These are phyloP conservation scores for Crithidia mellificae DNA, from an alignment of 208 protist genomes.

Conservation along the genomic window DNA sequence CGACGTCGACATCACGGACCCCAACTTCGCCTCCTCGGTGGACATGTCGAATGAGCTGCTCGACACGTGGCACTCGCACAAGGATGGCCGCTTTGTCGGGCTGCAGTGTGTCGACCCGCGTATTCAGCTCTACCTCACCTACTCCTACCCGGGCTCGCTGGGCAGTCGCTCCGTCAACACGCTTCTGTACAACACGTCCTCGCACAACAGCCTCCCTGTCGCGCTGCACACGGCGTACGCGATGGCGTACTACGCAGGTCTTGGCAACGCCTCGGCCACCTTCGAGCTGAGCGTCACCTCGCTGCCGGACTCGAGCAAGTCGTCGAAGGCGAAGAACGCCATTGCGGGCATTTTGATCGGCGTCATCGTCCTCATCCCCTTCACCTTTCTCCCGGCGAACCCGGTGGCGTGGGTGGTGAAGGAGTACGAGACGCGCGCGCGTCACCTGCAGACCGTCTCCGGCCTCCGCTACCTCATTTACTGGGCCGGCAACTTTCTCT, in stretches of 20 bases:
- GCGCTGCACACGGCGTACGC: slow-evolving; percentile 35
- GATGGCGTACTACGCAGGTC: slow-evolving; percentile 42
- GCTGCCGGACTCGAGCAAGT: slow-evolving; percentile 37
- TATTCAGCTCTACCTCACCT: too few relatives aligned
- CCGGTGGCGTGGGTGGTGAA: slow-evolving; percentile 76
- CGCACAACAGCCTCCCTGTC: slow-evolving; percentile 40
- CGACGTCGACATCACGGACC: slow-evolving; percentile 23
- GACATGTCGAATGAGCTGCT: too few relatives aligned
- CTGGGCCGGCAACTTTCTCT: slow-evolving; percentile 85
- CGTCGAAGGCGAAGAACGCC: slow-evolving; percentile 28
- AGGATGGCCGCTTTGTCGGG: slow-evolving; percentile 9
- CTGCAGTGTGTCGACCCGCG: slow-evolving; percentile 22
- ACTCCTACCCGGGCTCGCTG: too few relatives aligned
- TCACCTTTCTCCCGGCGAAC: slow-evolving; percentile 71
- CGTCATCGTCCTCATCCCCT: slow-evolving; percentile 71
- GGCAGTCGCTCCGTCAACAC: too few relatives aligned
- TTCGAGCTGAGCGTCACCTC: slow-evolving; percentile 18
- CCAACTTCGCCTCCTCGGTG: slow-evolving; percentile 27
- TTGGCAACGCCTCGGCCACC: not conserved
- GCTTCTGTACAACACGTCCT: slow-evolving; percentile 72
- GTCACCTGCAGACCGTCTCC: slow-evolving; percentile 74
- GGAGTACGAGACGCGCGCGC: slow-evolving; percentile 71
- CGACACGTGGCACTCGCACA: slow-evolving; percentile 31
- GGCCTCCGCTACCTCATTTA: slow-evolving; percentile 66
- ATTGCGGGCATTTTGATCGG: slow-evolving; percentile 55